Base-by-base conservation (phyloP, 1,284 basidiomycete species). In the Apiotrichum montevideense region DNA sequence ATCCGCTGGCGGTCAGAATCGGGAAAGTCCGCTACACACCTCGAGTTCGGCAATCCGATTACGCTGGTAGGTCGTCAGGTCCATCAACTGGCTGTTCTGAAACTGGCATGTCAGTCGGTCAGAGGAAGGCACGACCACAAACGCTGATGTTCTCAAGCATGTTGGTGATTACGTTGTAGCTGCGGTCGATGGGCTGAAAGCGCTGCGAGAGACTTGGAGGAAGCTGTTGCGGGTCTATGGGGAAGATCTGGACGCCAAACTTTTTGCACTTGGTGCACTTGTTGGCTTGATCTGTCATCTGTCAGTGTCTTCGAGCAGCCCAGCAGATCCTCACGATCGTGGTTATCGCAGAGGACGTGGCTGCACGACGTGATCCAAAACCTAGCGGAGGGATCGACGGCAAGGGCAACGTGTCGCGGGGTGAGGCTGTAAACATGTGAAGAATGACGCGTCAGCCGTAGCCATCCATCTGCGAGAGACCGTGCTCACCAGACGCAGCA, bases 341-440 rank as follows among this genome's bases (percentile, higher is more conserved):
- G 71, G 32, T 51, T 51, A 40, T 59, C 56, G 52, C 73, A 75
- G 1, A 73, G 57, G 35, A 74, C 59, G 55, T 75, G 73, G 2
- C 68, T 69, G 58, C 73, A 75, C 3, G 63, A 63, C 8, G 72
- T 70, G 59, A 74, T 66, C 66, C 64, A 72, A 58, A 71, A 72
- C 5, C 54, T 57, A 33, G 41, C 44, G 1, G 15, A 32, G 3
- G 32, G 14, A 21, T 50, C 37, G 4, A 15, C 34, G 7, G 46
- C 13, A 11, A 37, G 13, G 42, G n/a, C 13, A 7, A 15, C 41
- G n/a, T 42, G 45, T 39, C n/a, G 37, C 15, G 21, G 54, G 15
- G 14, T 21, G 13, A 9, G 13, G 42, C 54, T 55, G 41, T 15
- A 15, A 10, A 9, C 8, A 9, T 3, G 35, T 37, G 21, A 34